Conservation (phyloP, 2,329 filamentous ascomycete genomes). For the Pseudogymnoascus sp. region DNA sequence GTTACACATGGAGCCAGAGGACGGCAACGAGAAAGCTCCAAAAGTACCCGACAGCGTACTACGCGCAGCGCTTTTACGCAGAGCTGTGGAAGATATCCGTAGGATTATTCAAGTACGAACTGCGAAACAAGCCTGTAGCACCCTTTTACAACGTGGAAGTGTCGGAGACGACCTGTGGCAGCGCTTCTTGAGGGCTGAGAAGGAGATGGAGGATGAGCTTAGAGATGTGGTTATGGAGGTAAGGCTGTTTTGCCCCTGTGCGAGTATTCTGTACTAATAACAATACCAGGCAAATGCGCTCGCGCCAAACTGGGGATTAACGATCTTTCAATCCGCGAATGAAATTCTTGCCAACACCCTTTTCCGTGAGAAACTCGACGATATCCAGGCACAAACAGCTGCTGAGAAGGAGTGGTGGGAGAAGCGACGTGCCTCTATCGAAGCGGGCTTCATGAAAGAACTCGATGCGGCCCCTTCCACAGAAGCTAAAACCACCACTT, state of each 20-base stretch:
- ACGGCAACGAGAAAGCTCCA: slow-evolving; percentile 56
- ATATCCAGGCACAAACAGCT: slow-evolving; percentile 61
- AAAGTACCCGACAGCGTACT: slow-evolving; percentile 74
- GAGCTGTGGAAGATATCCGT: slow-evolving; percentile 87
- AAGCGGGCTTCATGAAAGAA: slow-evolving; percentile 76
- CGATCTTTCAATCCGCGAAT: slow-evolving; percentile 94
- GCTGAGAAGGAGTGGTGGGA: slow-evolving; percentile 91
- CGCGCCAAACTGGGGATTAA: slow-evolving; percentile 79
- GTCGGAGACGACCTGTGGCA: slow-evolving; percentile 96
- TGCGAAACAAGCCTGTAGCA: slow-evolving; percentile 79
- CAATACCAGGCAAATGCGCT: slow-evolving; percentile 74
- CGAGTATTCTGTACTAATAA: slow-evolving; percentile 18
- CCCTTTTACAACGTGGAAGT: slow-evolving; percentile 77
- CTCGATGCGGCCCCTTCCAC: slow-evolving; percentile 56
- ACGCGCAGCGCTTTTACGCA: slow-evolving; percentile 77
- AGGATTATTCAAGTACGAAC: slow-evolving; percentile 82
- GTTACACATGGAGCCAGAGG: slow-evolving; percentile 63
- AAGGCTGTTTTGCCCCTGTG: slow-evolving; percentile 20
- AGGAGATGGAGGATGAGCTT: slow-evolving; percentile 95
- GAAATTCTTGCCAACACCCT: slow-evolving; percentile 83
- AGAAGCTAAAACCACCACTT: slow-evolving; percentile 31
- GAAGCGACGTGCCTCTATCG: slow-evolving; percentile 65
- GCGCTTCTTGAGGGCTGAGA: slow-evolving; percentile 82
- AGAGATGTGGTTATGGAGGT: slow-evolving; percentile 92
- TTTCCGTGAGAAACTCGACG: slow-evolving; percentile 65